Base-by-base conservation (phyloP, 2,329 filamentous ascomycete species). In the Cytospora paraplurivora region DNA sequence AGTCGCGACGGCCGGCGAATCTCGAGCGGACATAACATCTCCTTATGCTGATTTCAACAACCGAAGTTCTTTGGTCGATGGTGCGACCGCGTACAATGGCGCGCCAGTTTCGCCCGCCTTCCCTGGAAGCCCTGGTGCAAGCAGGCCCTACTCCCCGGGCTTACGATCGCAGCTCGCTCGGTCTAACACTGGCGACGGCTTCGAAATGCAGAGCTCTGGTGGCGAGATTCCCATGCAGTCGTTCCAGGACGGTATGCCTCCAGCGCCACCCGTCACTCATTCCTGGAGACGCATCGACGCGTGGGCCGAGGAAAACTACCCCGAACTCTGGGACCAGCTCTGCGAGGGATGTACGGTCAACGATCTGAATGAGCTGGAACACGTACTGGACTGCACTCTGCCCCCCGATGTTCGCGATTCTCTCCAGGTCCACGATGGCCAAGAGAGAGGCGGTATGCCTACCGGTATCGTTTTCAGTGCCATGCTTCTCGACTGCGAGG, bases 401-500 rank as follows among this genome's bases (percentile, higher is more conserved):
- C 95, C 95, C 17, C 88, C 94, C 76, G 95, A 99, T 72, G 88
- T 99, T 59, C 89, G 95, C 70, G 93, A 99, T 72, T 98, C 95
- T 1, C 79, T 97, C 71, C 88, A 91, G 79, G 76, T 92, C 59
- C 95, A 99, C 75, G 95, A 99, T 72, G 95, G 95, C n/a, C 95
- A 99, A 77, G 95, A 99, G 78, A 90, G 95, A 68, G 92, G 93
- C 67, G 95, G 95, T 67, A 84, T 84, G 63, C 95, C 95, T 0
- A 97, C 94, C 0, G 95, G 95, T 67, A 90, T 98, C 69, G 86
- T 99, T 66, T 98, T 99, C 71, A 86, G 93, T 65, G 90, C 87
- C 74, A 99, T 99, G 95, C 79, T 99, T 67, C 85, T 99, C 63
- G 95, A 99, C 76, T 98, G 95, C 73, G 95, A 99, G 76, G 95